A percentile compares a stretch with the other conserved stretches of the same genome.
phyloP scores from a whole-genome alignment of 2,329 filamentous ascomycete species.

The Tetracladium maxilliforme region DNA sequence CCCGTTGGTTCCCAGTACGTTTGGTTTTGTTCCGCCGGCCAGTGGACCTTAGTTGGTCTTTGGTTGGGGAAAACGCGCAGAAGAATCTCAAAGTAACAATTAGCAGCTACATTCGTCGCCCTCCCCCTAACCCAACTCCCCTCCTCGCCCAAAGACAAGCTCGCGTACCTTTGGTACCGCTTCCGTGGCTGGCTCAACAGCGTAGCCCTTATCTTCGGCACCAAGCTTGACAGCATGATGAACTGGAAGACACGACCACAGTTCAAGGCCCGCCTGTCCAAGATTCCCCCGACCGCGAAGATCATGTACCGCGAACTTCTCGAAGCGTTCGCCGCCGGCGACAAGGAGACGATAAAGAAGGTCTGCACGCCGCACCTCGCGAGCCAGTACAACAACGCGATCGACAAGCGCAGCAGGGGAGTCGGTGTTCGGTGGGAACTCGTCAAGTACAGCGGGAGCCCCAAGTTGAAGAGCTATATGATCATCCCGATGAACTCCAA shows the following conservation, averaged over 20 bases:
- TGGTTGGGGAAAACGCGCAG: no score
- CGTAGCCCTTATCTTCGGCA: neutral
- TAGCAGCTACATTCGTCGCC: neutral
- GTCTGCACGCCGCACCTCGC: constrained; percentile 44
- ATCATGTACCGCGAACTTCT: constrained; percentile 47
- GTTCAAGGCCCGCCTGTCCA: constrained; percentile 25
- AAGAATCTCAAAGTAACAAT: no score
- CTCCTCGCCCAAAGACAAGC: neutral
- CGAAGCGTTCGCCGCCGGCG: constrained; percentile 42
- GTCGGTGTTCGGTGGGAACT: constrained; percentile 38
- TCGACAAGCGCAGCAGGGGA: no score
- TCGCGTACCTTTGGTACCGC: neutral
- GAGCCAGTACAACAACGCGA: no score
- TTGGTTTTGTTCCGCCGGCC: no score
- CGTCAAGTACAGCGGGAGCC: constrained; percentile 27
- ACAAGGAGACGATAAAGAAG: constrained; percentile 30
- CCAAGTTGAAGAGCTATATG: no score
- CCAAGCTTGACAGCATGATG: neutral
- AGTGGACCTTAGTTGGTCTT: no score
- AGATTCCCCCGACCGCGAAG: constrained; percentile 36
- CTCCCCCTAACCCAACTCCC: neutral
- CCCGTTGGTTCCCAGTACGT: no score
- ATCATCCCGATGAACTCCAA: no score
- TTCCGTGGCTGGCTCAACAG: neutral
- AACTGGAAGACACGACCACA: constrained; percentile 6